Conservation (phyloP, 2,329 filamentous ascomycete genomes). For the Celoporthe dispersa region DNA sequence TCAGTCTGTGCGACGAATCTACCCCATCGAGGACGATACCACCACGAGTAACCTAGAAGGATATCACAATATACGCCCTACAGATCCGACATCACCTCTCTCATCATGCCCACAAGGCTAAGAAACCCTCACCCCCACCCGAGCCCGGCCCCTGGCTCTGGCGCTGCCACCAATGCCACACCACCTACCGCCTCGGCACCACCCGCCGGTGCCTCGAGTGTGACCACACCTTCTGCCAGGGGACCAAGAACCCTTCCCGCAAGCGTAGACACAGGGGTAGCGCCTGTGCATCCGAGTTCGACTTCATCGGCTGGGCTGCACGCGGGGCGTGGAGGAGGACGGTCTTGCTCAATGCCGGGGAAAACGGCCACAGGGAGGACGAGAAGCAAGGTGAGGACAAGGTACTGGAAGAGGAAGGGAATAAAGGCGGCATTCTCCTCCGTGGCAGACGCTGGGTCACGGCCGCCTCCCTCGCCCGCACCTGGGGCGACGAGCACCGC, state of each 20-base stretch:
- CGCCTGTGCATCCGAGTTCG: slow-evolving; percentile 38
- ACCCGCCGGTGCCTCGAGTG: slow-evolving; percentile 47
- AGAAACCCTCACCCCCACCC: slow-evolving; percentile 19
- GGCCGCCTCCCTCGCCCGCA: not conserved
- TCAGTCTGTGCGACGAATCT: too few relatives aligned
- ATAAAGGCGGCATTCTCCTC: not conserved
- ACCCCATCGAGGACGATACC: not conserved
- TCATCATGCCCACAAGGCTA: not conserved
- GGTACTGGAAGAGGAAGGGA: not conserved
- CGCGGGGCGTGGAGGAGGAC: slow-evolving; percentile 39
- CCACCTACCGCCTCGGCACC: slow-evolving; percentile 36
- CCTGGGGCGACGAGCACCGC: slow-evolving; percentile 24
- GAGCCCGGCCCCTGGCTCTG: slow-evolving; percentile 38
- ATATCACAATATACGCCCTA: not conserved
- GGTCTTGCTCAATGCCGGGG: slow-evolving; percentile 19
- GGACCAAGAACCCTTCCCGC: slow-evolving; percentile 26
- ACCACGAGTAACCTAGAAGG: too few relatives aligned
- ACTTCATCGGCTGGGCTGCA: slow-evolving; percentile 40
- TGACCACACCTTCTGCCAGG: slow-evolving; percentile 42
- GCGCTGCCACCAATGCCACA: slow-evolving; percentile 40
- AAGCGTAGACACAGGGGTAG: slow-evolving; percentile 27
- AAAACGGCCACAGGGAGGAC: too few relatives aligned
- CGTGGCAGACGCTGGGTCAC: not conserved
- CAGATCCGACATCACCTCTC: too few relatives aligned
- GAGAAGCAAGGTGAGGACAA: not conserved